Conservation (phyloP, 2,329 filamentous ascomycete species). For the Colletotrichum incanum region DNA sequence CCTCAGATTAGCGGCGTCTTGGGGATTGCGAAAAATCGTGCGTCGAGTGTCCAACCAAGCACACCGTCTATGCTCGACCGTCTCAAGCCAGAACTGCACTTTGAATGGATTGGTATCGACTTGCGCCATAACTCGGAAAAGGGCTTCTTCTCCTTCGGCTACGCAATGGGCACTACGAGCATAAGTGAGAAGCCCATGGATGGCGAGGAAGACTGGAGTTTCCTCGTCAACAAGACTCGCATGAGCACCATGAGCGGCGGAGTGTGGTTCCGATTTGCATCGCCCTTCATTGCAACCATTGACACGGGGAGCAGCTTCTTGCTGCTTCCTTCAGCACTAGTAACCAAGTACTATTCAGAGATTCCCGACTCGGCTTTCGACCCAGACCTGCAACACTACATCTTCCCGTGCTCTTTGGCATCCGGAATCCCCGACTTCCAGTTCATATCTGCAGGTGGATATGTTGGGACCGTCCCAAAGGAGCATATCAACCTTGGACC, state of each 20-base stretch:
- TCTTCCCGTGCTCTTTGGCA: constrained; percentile 70
- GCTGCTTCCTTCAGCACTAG: constrained; percentile 71
- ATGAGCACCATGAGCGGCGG: constrained; percentile 50
- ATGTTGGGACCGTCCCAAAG: constrained; percentile 68
- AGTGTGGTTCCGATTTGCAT: constrained; percentile 55
- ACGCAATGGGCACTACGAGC: constrained; percentile 48
- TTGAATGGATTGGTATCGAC: constrained; percentile 66
- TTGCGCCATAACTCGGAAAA: constrained; percentile 48
- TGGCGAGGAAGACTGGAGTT: constrained; percentile 60
- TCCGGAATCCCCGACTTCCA: constrained; percentile 71
- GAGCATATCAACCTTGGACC: constrained; percentile 69
- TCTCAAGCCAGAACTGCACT: constrained; percentile 58
- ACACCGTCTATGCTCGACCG: constrained; percentile 63
- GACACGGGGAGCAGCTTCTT: constrained; percentile 81
- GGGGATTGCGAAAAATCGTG: constrained; percentile 65
- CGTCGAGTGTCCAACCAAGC: constrained; percentile 60
- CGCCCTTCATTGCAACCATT: constrained; percentile 67
- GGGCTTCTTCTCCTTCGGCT: constrained; percentile 61
- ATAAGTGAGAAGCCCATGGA: constrained; percentile 29
- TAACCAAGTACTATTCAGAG: constrained; percentile 71
- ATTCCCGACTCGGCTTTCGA: constrained; percentile 69
- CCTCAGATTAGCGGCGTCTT: constrained; percentile 65
- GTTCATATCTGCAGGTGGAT: constrained; percentile 66
- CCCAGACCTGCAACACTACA: constrained; percentile 62
- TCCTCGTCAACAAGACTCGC: constrained; percentile 64